Conservation (phyloP, 768 basidiomycete genomes). For the Tricholoma terreum region DNA sequence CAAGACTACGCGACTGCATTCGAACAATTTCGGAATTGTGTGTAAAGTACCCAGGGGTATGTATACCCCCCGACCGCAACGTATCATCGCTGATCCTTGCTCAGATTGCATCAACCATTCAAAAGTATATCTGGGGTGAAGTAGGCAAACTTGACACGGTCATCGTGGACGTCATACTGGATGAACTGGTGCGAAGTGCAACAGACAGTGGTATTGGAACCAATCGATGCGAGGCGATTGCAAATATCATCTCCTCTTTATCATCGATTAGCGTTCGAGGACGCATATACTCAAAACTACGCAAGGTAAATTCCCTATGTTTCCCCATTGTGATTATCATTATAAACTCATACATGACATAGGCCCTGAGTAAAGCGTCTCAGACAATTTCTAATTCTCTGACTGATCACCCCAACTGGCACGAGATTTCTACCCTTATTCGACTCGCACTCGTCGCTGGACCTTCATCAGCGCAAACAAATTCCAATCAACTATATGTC, state of each 20-base stretch:
- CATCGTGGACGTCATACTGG: slow-evolving; percentile 69
- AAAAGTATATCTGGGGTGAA: slow-evolving; percentile 76
- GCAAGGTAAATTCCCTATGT: slow-evolving; percentile 51
- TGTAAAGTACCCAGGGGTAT: slow-evolving; percentile 67
- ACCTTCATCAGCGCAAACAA: slow-evolving; percentile 59
- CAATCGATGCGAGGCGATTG: slow-evolving; percentile 69
- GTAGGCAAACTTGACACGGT: slow-evolving; percentile 65
- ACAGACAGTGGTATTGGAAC: slow-evolving; percentile 82
- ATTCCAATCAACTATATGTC: slow-evolving; percentile 72
- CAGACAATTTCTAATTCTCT: slow-evolving; percentile 54
- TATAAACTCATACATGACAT: background rate
- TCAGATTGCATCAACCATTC: slow-evolving; percentile 66
- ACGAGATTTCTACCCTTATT: slow-evolving; percentile 75
- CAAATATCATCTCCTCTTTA: slow-evolving; percentile 68
- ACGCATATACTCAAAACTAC: slow-evolving; percentile 71
- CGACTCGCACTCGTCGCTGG: slow-evolving; percentile 73
- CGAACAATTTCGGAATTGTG: slow-evolving; percentile 77
- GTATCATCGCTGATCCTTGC: slow-evolving; percentile 7
- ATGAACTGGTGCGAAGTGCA: slow-evolving; percentile 78
- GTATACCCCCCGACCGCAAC: slow-evolving; percentile 5
- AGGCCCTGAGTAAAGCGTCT: slow-evolving; percentile 76
- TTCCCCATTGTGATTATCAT: background rate
- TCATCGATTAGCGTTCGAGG: slow-evolving; percentile 79
- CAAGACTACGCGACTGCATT: slow-evolving; percentile 76
- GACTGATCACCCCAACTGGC: slow-evolving; percentile 72